Percentiles rank a stretch among this genome's conserved stretches.
Evolutionary conservation across 768 basidiomycete species (phyloP).

Genomic region (Exidia glandulosa): DNA sequence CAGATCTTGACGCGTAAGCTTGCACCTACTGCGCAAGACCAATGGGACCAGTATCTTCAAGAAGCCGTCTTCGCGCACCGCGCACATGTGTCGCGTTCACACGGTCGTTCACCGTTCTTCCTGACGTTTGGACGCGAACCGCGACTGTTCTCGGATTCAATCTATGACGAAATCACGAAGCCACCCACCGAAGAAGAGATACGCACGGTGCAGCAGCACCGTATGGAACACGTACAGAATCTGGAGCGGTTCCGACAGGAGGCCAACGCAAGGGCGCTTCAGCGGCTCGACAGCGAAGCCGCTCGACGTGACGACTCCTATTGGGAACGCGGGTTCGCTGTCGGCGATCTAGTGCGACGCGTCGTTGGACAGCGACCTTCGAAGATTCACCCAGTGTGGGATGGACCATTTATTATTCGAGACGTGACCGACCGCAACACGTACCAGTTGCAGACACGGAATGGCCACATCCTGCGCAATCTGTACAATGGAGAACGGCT

Average conservation of each 20-base stretch:
- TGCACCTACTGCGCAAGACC: constrained; percentile 1
- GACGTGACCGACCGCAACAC: constrained; percentile 9
- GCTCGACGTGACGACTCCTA: constrained; percentile 7
- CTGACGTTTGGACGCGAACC: constrained; percentile 10
- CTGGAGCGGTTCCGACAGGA: constrained; percentile 10
- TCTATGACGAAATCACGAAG: constrained; percentile 5
- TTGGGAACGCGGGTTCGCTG: constrained; percentile 8
- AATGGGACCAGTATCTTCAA: constrained; percentile 11
- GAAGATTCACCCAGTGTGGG: constrained; percentile 14
- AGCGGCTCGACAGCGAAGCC: constrained; percentile 9
- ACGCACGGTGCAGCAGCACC: constrained; percentile 5
- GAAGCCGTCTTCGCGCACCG: constrained; percentile 11
- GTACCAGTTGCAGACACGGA: constrained; percentile 14
- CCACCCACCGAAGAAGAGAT: constrained; percentile 13
- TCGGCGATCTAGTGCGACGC: constrained; percentile 12
- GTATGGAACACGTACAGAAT: constrained; percentile 11
- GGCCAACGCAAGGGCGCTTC: constrained; percentile 10
- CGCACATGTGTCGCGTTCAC: constrained; percentile 7
- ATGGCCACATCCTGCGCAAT: no score
- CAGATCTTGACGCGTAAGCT: constrained; percentile 8
- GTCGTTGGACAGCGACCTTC: constrained; percentile 4
- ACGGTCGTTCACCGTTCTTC: constrained; percentile 8
- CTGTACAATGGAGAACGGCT: no score
- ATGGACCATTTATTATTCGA: constrained; percentile 10
- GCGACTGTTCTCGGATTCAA: constrained; percentile 8